A percentile compares a stretch with the other conserved stretches of the same genome.
These are phyloP conservation scores for Boletus sensibilis DNA, from an alignment of 768 basidiomycete species.

Conservation along the genomic window DNA sequence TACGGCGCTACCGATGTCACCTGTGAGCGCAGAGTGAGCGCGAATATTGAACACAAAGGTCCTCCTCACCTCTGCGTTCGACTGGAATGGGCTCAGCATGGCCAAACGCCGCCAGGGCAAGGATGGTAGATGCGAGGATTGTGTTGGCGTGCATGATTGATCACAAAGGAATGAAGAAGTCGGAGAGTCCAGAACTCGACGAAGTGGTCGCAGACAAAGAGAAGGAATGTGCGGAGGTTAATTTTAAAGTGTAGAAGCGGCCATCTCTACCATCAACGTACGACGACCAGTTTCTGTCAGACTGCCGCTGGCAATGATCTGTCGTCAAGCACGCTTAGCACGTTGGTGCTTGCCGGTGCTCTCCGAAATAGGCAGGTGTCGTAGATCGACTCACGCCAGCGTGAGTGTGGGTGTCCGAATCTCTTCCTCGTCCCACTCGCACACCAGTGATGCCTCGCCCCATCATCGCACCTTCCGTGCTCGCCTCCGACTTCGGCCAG, in stretches of 20 bases:
- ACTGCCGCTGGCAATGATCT: not conserved
- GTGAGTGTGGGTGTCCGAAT: constrained; percentile 2
- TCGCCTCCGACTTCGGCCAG: constrained; percentile 96
- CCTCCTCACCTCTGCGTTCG: constrained; percentile 44
- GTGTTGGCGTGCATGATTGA: constrained; percentile 31
- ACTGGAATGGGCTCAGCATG: constrained; percentile 38
- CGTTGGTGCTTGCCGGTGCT: not conserved
- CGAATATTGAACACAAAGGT: not conserved
- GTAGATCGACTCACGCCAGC: constrained; percentile 20
- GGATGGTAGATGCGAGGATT: constrained; percentile 36
- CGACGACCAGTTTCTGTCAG: not conserved
- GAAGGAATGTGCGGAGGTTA: too few species aligned
- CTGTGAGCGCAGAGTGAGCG: constrained; percentile 8
- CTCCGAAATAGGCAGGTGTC: constrained; percentile 27
- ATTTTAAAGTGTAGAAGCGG: not conserved
- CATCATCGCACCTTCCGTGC: constrained; percentile 95
- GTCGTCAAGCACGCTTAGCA: not conserved
- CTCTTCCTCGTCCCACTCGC: constrained; percentile 7
- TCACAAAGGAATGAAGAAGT: not conserved
- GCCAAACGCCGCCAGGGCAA: constrained; percentile 34
- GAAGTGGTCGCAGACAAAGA: constrained; percentile 8
- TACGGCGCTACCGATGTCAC: constrained; percentile 39
- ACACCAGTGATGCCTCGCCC: constrained; percentile 66
- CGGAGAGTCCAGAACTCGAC: not conserved
- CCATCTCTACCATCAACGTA: not conserved